A percentile compares a stretch with the other conserved stretches of the same genome.
Conservation (phyloP, 2,329 filamentous ascomycete genomes). For the Phyllosticta citrichinensis region DNA sequence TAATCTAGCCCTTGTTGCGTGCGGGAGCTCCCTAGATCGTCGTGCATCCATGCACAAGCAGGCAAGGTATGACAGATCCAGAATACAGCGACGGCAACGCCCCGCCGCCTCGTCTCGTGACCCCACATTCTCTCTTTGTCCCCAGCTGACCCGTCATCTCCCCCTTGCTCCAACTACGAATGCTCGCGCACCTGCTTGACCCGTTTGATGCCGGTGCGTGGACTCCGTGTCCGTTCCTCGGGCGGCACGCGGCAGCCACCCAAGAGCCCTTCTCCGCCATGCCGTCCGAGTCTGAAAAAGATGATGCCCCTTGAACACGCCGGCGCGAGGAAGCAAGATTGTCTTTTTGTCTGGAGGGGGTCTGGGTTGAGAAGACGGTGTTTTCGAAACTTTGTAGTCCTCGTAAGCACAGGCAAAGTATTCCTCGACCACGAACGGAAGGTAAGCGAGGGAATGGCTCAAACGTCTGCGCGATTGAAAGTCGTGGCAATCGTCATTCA, state of each 20-base stretch:
- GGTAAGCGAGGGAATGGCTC: too few species aligned
- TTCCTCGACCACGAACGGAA: too few species aligned
- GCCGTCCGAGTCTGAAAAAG: background rate
- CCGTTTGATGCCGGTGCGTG: background rate
- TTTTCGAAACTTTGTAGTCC: too few species aligned
- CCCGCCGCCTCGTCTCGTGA: background rate
- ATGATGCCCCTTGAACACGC: background rate
- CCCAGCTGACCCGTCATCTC: background rate
- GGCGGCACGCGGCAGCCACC: background rate
- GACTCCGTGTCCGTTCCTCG: background rate
- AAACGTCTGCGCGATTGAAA: too few species aligned
- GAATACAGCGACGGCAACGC: background rate
- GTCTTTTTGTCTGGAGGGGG: too few species aligned
- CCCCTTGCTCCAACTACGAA: background rate
- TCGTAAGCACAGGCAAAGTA: too few species aligned
- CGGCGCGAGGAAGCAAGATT: too few species aligned
- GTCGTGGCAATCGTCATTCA: too few species aligned
- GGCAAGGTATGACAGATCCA: background rate
- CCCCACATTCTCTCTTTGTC: background rate
- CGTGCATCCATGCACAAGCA: background rate
- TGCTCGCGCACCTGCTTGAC: background rate
- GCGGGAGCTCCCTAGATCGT: background rate
- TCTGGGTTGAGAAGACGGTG: too few species aligned
- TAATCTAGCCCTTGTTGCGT: background rate
- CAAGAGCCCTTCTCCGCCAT: background rate